Conservation (phyloP, 495 filamentous ascomycete genomes). For the Tuber brumale region DNA sequence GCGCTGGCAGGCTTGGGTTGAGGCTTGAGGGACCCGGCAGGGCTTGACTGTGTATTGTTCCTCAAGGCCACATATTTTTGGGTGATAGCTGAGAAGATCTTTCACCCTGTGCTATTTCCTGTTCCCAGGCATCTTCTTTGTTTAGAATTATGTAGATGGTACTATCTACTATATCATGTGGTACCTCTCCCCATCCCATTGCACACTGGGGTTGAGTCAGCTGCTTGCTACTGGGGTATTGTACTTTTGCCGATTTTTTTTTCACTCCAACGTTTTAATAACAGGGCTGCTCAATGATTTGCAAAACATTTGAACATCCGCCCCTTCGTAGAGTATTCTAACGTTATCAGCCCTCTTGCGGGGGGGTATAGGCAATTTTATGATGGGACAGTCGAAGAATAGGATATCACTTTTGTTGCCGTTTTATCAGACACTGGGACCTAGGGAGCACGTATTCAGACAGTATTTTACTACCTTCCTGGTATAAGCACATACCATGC, state of each 20-base stretch:
- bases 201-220: not conserved
- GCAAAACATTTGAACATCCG: not conserved
- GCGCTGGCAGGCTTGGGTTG: not conserved
- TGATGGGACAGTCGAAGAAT: not conserved
- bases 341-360: not conserved
- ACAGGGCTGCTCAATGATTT: not conserved
- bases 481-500: not conserved
- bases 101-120: not conserved
- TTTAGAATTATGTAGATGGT: not conserved
- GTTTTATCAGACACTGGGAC: not conserved
- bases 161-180: not conserved
- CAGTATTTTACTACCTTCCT: not conserved
- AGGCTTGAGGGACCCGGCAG: not conserved
- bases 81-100: not conserved
- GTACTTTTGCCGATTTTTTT: not conserved
- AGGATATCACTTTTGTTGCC: not conserved
- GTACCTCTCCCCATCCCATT: not conserved
- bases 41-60: not conserved
- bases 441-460: not conserved
- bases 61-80: not conserved
- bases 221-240: not conserved
- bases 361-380: not conserved
- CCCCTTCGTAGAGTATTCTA: not conserved
- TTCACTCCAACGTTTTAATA: not conserved
- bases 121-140: not conserved